Percentiles rank a stretch among this genome's conserved stretches.
Conservation (phyloP, 1,139 yeast species). For the Magnusiomyces suaveolens region DNA sequence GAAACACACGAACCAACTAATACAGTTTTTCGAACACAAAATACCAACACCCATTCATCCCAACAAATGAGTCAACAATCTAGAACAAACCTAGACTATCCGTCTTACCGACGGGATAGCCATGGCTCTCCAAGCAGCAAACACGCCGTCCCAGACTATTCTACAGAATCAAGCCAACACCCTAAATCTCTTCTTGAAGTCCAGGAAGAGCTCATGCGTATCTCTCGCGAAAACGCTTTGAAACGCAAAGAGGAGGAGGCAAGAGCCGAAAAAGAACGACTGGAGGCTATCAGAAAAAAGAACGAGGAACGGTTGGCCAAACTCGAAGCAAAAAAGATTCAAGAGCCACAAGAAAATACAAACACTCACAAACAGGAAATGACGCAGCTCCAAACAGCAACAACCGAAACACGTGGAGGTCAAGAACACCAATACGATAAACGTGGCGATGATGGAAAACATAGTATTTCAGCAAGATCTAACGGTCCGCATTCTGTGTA, state of each 20-base stretch:
- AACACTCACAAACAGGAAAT: neutral
- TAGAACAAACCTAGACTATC: no score
- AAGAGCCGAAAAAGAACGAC: conserved; percentile 25
- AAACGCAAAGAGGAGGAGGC: conserved; percentile 29
- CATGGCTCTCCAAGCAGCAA: neutral
- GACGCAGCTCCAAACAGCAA: neutral
- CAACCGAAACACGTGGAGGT: no score
- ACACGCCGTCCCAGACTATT: neutral
- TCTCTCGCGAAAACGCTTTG: conserved; percentile 14
- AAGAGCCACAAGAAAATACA: neutral
- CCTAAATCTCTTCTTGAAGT: conserved; percentile 18
- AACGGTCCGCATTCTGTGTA: neutral
- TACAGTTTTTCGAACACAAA: neutral
- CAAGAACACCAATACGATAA: neutral
- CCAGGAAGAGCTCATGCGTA: conserved; percentile 31
- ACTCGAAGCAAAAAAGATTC: conserved; percentile 5
- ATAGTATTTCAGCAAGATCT: no score
- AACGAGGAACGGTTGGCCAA: conserved; percentile 21
- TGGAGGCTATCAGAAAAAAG: conserved; percentile 24
- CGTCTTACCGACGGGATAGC: no score
- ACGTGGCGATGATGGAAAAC: neutral
- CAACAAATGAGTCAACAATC: neutral
- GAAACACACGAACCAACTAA: neutral
- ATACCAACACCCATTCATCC: neutral
- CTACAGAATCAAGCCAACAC: neutral